Percentiles rank a stretch among this genome's conserved stretches.
These are phyloP conservation scores for Agaricus subrufescens DNA, from an alignment of 768 basidiomycete species.

Conservation along the genomic window DNA sequence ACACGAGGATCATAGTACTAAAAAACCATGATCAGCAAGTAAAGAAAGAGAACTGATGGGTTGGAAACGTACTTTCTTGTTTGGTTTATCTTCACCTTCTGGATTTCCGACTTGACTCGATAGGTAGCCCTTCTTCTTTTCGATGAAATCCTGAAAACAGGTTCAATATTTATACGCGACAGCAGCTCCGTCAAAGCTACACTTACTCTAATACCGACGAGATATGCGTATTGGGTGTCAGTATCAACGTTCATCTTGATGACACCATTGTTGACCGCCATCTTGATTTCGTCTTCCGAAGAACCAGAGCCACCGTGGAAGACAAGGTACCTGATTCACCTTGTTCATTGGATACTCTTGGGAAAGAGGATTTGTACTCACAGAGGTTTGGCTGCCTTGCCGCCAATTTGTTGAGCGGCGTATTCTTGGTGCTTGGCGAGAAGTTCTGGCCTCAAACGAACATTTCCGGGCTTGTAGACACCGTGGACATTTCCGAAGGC, in stretches of 20 bases:
- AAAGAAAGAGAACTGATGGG: not conserved
- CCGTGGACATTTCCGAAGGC: conserved; percentile 99
- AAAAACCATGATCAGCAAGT: conserved; percentile 2
- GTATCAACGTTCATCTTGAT: conserved; percentile 99
- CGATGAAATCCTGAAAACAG: conserved; percentile 68
- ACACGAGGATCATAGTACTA: conserved; percentile 94
- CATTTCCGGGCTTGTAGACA: conserved; percentile 99
- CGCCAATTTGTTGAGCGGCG: conserved; percentile 63
- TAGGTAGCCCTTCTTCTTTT: conserved; percentile 84
- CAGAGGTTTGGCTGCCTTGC: conserved; percentile 72
- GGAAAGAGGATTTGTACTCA: conserved; percentile 31
- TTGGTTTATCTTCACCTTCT: conserved; percentile 93
- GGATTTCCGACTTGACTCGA: conserved; percentile 94
- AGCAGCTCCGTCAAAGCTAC: not conserved
- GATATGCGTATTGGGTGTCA: conserved; percentile 91
- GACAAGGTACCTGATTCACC: conserved; percentile 74
- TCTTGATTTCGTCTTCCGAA: conserved; percentile 90
- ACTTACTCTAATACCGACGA: conserved; percentile 71
- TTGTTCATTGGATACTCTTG: conserved; percentile 1
- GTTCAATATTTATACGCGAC: not conserved
- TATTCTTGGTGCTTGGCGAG: conserved; percentile 87
- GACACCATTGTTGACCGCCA: conserved; percentile 87
- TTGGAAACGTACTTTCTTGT: conserved; percentile 78
- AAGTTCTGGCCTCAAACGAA: conserved; percentile 86
- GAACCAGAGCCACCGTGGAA: conserved; percentile 99